phyloP scores from a whole-genome alignment of 2,329 filamentous ascomycete genomes.

The Trichophyton verrucosum region DNA sequence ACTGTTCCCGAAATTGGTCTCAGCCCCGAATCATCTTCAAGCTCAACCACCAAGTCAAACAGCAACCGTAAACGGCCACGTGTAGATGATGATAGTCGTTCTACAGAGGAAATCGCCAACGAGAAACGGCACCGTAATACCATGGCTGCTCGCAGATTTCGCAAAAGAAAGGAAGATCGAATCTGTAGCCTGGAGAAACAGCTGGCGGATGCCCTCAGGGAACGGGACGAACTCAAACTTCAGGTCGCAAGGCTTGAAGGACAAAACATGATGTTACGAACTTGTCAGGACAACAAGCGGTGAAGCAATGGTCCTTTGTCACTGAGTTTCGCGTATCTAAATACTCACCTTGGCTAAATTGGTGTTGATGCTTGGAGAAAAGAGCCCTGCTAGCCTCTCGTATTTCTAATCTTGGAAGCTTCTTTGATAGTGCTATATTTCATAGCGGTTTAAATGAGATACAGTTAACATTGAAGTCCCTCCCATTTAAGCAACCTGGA shows the following conservation, averaged over 20 bases:
- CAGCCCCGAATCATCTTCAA: background rate
- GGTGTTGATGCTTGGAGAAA: background rate
- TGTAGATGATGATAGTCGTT: background rate
- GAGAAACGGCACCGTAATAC: conserved; percentile 56
- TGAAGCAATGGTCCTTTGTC: too few species aligned
- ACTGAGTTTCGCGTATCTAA: too few species aligned
- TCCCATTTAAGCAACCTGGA: background rate
- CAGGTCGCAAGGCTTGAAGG: conserved; percentile 53
- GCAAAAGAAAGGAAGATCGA: conserved; percentile 57
- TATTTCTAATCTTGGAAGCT: background rate
- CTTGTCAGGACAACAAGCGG: conserved; percentile 20
- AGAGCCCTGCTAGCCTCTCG: background rate
- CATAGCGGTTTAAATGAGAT: background rate
- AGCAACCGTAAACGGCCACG: background rate
- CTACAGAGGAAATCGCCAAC: conserved; percentile 5
- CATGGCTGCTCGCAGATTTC: conserved; percentile 57
- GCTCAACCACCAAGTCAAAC: background rate
- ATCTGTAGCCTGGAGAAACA: conserved; percentile 50
- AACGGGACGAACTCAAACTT: conserved; percentile 52
- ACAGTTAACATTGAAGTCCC: background rate
- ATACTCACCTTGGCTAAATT: background rate
- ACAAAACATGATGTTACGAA: conserved; percentile 49
- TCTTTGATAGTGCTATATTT: background rate
- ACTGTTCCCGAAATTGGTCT: too few species aligned
- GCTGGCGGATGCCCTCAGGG: conserved; percentile 46